A percentile compares a stretch with the other conserved stretches of the same genome.
Conservation (phyloP, 1,284 basidiomycete genomes). For the Pascua guehoae region DNA sequence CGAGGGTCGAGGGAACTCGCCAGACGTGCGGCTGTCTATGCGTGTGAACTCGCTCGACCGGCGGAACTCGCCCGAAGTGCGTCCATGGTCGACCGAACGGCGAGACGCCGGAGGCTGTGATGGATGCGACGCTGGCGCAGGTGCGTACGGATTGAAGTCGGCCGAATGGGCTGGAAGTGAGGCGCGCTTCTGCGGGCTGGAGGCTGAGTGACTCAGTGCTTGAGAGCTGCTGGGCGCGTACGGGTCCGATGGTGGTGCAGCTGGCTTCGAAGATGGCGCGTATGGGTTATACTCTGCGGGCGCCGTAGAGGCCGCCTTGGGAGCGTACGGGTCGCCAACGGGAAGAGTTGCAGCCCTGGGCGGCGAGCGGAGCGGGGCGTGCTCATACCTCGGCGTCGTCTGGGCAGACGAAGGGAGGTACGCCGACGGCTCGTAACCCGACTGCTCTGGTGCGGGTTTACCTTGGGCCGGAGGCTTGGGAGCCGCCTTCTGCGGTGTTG, state of each 20-base stretch:
- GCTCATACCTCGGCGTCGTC: not conserved
- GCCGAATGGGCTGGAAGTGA: not conserved
- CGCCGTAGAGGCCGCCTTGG: not conserved
- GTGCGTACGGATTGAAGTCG: constrained; percentile 2
- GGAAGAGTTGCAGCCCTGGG: not conserved
- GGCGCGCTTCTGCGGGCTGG: too few relatives aligned
- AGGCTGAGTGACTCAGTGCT: not conserved
- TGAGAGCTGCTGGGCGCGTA: constrained; percentile 1
- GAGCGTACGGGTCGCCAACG: constrained; percentile 1
- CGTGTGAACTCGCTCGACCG: too few relatives aligned
- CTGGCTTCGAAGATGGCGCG: not conserved
- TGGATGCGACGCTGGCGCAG: not conserved
- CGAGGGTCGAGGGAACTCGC: not conserved
- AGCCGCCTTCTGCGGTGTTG: too few relatives aligned
- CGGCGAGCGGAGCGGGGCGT: not conserved
- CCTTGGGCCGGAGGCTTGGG: too few relatives aligned
- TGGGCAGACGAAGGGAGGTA: not conserved
- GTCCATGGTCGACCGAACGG: too few relatives aligned
- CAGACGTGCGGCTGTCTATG: not conserved
- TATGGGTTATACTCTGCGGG: not conserved
- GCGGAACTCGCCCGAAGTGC: too few relatives aligned
- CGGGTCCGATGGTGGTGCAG: not conserved
- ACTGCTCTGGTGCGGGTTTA: not conserved
- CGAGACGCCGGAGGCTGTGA: too few relatives aligned
- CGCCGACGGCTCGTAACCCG: not conserved